Conservation (phyloP, 2,329 filamentous ascomycete genomes). For the Emmonsia crescens region DNA sequence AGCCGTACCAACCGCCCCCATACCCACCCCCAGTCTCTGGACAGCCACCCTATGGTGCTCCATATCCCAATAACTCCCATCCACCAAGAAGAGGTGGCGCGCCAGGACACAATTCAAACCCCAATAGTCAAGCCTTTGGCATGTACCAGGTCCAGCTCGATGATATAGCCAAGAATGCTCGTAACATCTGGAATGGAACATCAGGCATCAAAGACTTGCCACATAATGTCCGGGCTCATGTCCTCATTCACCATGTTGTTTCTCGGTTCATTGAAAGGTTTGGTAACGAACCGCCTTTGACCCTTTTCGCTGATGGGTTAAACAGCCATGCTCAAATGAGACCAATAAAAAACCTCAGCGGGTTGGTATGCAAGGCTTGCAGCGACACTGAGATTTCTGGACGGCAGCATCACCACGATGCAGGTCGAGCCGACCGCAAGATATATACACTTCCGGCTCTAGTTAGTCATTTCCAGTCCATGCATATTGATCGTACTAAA, state of each 20-base stretch:
- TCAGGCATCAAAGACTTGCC: constrained; percentile 51
- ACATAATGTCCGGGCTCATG: constrained; percentile 50
- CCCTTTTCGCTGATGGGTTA: constrained; percentile 49
- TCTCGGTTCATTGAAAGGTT: constrained; percentile 49
- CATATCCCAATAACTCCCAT: constrained; percentile 5
- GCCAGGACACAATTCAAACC: constrained; percentile 10
- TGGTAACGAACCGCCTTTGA: constrained; percentile 45
- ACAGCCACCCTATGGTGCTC: constrained; percentile 12
- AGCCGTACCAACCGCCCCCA: constrained; percentile 12
- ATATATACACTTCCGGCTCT: constrained; percentile 23
- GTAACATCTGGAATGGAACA: constrained; percentile 53
- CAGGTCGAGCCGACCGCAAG: constrained; percentile 13
- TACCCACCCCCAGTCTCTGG: constrained; percentile 11
- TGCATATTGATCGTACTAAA: constrained; percentile 22
- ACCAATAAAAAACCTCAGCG: constrained; percentile 44
- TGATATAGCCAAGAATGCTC: constrained; percentile 44
- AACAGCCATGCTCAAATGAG: constrained; percentile 49
- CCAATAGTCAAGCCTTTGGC: constrained; percentile 28
- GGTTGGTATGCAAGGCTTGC: constrained; percentile 47
- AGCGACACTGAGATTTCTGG: constrained; percentile 8
- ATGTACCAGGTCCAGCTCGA: constrained; percentile 41
- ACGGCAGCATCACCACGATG: constrained; percentile 11
- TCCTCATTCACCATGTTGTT: constrained; percentile 53
- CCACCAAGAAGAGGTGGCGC: constrained; percentile 6
- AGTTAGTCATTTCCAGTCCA: constrained; percentile 29